phyloP scores from a whole-genome alignment of 148 eudicot species.

The Cornus kousa region DNA sequence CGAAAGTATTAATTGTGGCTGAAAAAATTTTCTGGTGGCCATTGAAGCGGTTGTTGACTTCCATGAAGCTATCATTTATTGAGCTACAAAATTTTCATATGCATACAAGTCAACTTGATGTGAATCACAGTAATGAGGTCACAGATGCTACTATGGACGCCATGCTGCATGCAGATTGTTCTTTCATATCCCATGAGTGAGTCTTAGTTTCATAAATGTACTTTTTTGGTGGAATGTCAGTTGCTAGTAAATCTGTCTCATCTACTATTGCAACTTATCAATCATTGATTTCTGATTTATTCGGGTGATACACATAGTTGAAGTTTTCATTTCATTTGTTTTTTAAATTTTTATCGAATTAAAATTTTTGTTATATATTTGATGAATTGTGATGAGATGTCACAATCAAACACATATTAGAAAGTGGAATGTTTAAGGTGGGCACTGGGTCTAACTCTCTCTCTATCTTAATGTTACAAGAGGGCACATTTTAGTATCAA shows the following conservation, averaged over 20 bases:
- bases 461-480: neutral
- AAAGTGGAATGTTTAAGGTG: neutral
- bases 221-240: neutral
- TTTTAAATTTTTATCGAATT: neutral
- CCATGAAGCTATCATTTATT: slow-evolving; percentile 36
- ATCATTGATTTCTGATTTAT: neutral
- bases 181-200: slow-evolving; percentile 48
- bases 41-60: slow-evolving; percentile 45
- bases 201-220: slow-evolving; percentile 17
- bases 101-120: slow-evolving; percentile 18
- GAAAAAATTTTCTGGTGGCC: slow-evolving; percentile 55
- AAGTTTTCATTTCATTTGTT: neutral
- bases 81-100: slow-evolving; percentile 24
- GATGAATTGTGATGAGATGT: neutral
- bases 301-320: neutral
- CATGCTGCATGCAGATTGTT: slow-evolving; percentile 37
- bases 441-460: too few species aligned
- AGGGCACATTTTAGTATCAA: neutral
- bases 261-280: neutral
- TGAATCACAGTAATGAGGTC: slow-evolving; percentile 5
- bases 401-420: neutral
- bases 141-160: slow-evolving; percentile 19
- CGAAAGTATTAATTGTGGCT: slow-evolving; percentile 54
- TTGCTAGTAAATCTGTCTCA: neutral
- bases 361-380: neutral